A percentile compares a stretch with the other conserved stretches of the same genome.
Evolutionary conservation across 176 grass and related monocot genomes (phyloP).

Genomic region (Musa schizocarpa): DNA sequence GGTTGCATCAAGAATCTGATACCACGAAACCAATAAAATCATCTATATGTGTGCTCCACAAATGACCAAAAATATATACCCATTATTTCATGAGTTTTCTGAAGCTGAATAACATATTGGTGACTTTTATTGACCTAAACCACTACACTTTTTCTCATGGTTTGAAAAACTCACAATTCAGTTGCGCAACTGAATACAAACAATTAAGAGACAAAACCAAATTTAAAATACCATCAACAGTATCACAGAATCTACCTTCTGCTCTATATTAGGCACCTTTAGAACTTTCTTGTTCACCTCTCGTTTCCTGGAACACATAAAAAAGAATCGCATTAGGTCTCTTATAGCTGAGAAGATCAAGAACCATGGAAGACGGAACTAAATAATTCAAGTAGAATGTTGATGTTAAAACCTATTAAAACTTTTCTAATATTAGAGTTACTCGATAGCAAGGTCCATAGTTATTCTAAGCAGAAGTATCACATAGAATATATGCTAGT

Average conservation of each 20-base stretch:
- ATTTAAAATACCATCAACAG: not conserved
- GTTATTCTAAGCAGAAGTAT: too few species aligned
- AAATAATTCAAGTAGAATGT: not conserved
- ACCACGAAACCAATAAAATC: not conserved
- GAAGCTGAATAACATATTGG: not conserved
- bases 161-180: not conserved
- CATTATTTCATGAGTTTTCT: not conserved
- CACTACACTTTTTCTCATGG: not conserved
- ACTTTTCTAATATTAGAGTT: not conserved
- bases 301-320: conserved; percentile 49
- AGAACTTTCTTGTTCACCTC: conserved; percentile 81
- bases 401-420: not conserved
- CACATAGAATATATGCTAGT: not conserved
- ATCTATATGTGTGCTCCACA: not conserved
- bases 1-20: conserved; percentile 89
- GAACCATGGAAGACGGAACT: not conserved
- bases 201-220: not conserved
- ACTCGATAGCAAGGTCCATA: too few species aligned
- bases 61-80: not conserved
- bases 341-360: not conserved
- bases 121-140: not conserved
- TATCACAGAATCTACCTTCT: conserved; percentile 44
- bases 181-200: not conserved
- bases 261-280: conserved; percentile 80
- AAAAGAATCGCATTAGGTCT: not conserved